These are phyloP conservation scores for Tephrocybe sp. DNA, from an alignment of 768 basidiomycete genomes.

Conservation along the genomic window DNA sequence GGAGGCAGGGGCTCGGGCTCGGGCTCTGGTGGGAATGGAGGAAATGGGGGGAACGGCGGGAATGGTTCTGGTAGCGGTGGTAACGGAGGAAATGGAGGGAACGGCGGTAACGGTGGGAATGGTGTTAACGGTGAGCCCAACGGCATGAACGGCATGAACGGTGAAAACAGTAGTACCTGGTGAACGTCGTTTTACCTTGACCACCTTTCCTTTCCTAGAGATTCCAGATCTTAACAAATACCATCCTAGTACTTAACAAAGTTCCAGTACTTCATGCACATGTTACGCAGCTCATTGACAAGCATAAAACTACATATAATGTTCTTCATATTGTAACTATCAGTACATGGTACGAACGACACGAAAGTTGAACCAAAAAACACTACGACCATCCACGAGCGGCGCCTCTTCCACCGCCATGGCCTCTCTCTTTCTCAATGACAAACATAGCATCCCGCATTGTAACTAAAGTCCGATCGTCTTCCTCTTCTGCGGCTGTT, in stretches of 20 bases:
- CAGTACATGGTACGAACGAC: background rate
- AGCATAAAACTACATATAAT: no score
- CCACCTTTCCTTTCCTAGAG: no score
- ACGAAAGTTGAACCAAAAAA: background rate
- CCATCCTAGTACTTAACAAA: no score
- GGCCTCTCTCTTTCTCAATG: conserved; percentile 77
- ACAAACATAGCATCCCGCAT: conserved; percentile 85
- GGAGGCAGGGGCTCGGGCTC: background rate
- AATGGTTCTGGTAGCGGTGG: background rate
- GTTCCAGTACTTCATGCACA: no score
- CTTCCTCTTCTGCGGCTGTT: conserved; percentile 44
- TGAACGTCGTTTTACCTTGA: no score
- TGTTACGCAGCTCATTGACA: no score
- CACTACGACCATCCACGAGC: conserved; percentile 63
- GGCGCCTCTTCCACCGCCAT: conserved; percentile 77
- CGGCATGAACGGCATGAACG: background rate
- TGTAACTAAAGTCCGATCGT: conserved; percentile 57
- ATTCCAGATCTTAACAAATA: no score
- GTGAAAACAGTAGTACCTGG: background rate
- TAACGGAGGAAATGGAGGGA: background rate
- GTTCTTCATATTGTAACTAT: no score
- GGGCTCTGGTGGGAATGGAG: background rate
- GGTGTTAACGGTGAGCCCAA: background rate
- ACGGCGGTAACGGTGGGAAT: background rate
- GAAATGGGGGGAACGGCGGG: background rate